phyloP scores from a whole-genome alignment of 108 stramenopile species.

The Fragilaria radians region DNA sequence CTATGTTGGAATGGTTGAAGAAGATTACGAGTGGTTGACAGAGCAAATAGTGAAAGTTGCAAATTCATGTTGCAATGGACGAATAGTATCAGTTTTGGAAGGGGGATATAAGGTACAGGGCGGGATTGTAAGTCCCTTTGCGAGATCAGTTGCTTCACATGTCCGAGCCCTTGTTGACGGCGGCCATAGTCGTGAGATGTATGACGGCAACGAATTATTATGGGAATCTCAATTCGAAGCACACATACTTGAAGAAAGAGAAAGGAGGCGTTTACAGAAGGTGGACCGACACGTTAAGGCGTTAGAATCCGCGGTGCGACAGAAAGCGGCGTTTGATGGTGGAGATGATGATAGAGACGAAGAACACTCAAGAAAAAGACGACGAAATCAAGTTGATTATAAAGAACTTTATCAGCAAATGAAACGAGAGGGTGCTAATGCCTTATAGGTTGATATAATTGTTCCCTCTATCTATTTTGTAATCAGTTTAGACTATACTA shows the following conservation, averaged over 20 bases:
- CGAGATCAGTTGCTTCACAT: slow-evolving; percentile 81
- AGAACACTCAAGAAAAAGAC: slow-evolving; percentile 55
- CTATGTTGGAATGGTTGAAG: slow-evolving; percentile 95
- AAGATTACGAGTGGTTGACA: slow-evolving; percentile 97
- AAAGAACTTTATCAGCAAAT: slow-evolving; percentile 73
- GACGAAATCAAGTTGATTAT: slow-evolving; percentile 81
- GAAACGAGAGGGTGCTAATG: slow-evolving; percentile 66
- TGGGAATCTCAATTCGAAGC: slow-evolving; percentile 84
- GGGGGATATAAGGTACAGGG: slow-evolving; percentile 97
- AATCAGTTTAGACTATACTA: no score
- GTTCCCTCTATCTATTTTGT: no score
- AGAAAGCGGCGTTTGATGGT: slow-evolving; percentile 1
- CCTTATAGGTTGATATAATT: no score
- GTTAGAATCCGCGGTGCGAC: slow-evolving; percentile 7
- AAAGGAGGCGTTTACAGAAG: slow-evolving; percentile 74
- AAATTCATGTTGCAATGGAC: slow-evolving; percentile 90
- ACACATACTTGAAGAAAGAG: slow-evolving; percentile 76
- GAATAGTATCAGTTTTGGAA: slow-evolving; percentile 92
- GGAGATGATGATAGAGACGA: slow-evolving; percentile 36
- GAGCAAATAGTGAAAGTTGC: slow-evolving; percentile 89
- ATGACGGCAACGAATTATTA: slow-evolving; percentile 63
- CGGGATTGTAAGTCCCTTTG: slow-evolving; percentile 85
- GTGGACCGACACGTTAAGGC: slow-evolving; percentile 42
- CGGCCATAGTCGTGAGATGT: slow-evolving; percentile 66
- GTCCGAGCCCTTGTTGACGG: slow-evolving; percentile 82